These are phyloP conservation scores for Lachnellula subtilissima DNA, from an alignment of 2,329 filamentous ascomycete genomes.

Conservation along the genomic window DNA sequence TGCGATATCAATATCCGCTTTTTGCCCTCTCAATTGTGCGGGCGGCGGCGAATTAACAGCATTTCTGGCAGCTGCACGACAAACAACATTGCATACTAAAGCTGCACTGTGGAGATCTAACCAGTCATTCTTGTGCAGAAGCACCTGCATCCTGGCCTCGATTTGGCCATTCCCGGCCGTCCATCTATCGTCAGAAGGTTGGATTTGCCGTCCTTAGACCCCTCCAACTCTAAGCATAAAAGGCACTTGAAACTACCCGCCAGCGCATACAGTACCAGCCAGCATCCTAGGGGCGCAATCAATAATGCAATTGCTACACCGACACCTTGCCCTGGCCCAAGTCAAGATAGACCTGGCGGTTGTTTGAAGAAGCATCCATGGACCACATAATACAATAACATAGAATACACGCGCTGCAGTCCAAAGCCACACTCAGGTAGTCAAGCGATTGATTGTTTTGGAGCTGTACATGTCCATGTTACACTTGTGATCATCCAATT, in stretches of 20 bases:
- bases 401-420: conserved; percentile 6
- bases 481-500: conserved; percentile 20
- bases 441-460: conserved; percentile 14
- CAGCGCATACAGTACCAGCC: conserved; percentile 25
- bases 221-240: conserved; percentile 23
- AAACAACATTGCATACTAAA: conserved; percentile 16
- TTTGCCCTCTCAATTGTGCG: not conserved
- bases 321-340: conserved; percentile 1
- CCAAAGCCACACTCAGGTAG: conserved; percentile 8
- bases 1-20: not conserved
- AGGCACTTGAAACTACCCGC: conserved; percentile 29
- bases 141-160: conserved; percentile 12
- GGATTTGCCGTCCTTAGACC: conserved; percentile 16
- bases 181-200: conserved; percentile 17
- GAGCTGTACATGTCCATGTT: conserved; percentile 8
- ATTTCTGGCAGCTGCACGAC: conserved; percentile 14
- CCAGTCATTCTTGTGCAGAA: conserved; percentile 21
- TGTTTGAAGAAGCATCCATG: conserved; percentile 1
- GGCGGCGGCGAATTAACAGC: not conserved
- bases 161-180: conserved; percentile 17
- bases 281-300: conserved; percentile 24
- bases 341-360: conserved; percentile 7
- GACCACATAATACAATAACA: conserved; percentile 10
- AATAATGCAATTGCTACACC: conserved; percentile 13
- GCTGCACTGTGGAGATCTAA: conserved; percentile 24